Conservation (phyloP, 2,329 filamentous ascomycete species). For the Aureobasidium uvarum region DNA sequence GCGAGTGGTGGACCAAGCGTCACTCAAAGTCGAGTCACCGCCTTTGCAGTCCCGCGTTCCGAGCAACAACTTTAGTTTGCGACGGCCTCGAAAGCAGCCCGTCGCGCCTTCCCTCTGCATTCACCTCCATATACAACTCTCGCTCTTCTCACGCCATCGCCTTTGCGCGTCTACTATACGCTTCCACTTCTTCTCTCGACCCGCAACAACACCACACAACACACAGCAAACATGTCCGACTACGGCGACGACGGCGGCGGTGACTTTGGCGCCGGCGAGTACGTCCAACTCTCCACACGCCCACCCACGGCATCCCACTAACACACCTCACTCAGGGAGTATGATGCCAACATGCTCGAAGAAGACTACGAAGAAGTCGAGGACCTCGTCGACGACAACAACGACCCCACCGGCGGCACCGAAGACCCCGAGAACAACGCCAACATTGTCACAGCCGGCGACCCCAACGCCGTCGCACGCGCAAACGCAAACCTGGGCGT, state of each 20-base stretch:
- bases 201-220: not conserved
- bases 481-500: slow-evolving; percentile 53
- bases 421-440: slow-evolving; percentile 38
- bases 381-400: slow-evolving; percentile 38
- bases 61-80: slow-evolving; percentile 18
- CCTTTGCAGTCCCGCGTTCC: slow-evolving; percentile 8
- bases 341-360: slow-evolving; percentile 42
- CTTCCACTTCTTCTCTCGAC: not conserved
- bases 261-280: slow-evolving; percentile 31
- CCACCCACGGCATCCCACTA: slow-evolving; percentile 2
- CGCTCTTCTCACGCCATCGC: not conserved
- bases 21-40: slow-evolving; percentile 10
- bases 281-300: slow-evolving; percentile 5
- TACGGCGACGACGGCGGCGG: slow-evolving; percentile 34
- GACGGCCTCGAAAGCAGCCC: not conserved
- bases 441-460: slow-evolving; percentile 51
- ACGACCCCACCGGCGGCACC: slow-evolving; percentile 28
- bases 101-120: not conserved
- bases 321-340: slow-evolving; percentile 32
- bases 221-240: slow-evolving; percentile 34
- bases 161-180: not conserved
- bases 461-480: slow-evolving; percentile 51
- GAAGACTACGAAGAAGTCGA: slow-evolving; percentile 56
- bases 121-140: not conserved
- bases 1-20: not conserved